Base-by-base conservation (phyloP, 1,139 yeast species). In the Kodamaea arcana region DNA sequence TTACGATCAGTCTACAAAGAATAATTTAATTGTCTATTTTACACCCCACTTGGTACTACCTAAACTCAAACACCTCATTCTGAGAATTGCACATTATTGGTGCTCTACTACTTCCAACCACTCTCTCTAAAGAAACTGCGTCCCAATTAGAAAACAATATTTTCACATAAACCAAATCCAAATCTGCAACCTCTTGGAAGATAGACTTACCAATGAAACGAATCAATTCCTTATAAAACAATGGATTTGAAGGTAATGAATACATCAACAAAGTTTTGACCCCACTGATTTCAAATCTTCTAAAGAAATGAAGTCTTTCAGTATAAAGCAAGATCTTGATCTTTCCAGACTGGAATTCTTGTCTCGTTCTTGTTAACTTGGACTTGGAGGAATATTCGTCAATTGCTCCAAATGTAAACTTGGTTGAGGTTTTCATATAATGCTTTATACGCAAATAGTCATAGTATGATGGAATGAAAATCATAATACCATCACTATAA, bases 231-330 rank as follows among this genome's bases (percentile, higher is more conserved):
- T 75, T 71, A 58, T 90, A 92, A 52, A 87, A 92, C 24, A 72
- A 54, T 4, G 97, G 95, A 55, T 92, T 88, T 14, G 81, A 70
- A 6, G 98, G 98, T 15, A 85, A 69, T 18, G 84, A 87, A 56
- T 88, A 94, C 65, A 92, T 77, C 18, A 92, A 58, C 28, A 92
- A 72, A 37, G 80, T 83, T 54, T 84, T 82, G 14, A 85, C 96
- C n/a, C 97, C 98, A 42, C 72, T 75, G 36, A 94, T 68, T 39
- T 85, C 92, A 54, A 76, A 88, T 37, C 97, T 70, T 46, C 96
- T 75, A 65, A 82, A 92, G 54, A 86, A 94, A 55, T 92, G 98
- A 56, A 90, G 67, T 69, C 99, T 83, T 51, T 92, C 97, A 0
- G 97, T 86, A 59, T 88, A 88, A 14, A 92, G 58, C 61, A 94